Conservation (phyloP, 768 basidiomycete species). For the Saitozyma podzolica region DNA sequence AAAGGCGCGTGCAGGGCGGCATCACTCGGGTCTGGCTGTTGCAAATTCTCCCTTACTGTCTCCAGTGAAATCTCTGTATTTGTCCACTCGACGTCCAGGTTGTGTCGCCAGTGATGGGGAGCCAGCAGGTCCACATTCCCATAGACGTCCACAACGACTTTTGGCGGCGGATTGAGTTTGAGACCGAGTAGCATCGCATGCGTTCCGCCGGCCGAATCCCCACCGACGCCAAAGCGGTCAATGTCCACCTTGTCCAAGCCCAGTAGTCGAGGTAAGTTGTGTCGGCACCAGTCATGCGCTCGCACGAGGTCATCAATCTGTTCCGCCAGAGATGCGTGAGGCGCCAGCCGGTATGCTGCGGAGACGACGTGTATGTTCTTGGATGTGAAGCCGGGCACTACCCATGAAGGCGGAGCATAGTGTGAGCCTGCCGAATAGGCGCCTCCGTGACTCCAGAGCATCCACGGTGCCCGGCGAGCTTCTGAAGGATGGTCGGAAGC, state of each 20-base stretch:
- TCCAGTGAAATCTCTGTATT: no score
- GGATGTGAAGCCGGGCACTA: constrained; percentile 1
- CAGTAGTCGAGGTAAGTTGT: constrained; percentile 12
- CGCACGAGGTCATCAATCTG: neutral
- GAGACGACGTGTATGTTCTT: neutral
- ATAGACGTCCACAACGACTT: constrained; percentile 15
- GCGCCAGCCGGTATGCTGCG: neutral
- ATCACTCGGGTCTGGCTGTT: no score
- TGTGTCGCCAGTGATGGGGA: neutral
- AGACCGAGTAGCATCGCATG: constrained; percentile 9
- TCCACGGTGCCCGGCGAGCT: neutral
- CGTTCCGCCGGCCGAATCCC: constrained; percentile 29
- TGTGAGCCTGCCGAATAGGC: neutral
- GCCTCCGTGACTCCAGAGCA: neutral
- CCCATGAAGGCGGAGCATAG: neutral
- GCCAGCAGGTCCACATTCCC: constrained; percentile 23
- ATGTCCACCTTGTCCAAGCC: constrained; percentile 13
- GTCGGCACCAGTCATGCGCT: neutral
- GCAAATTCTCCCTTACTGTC: no score
- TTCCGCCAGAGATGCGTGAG: neutral
- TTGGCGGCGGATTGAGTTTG: constrained; percentile 11
- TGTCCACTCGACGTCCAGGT: no score
- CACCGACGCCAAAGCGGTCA: constrained; percentile 16
- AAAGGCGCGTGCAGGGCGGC: no score
- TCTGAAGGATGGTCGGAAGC: neutral